phyloP scores from a whole-genome alignment of 2,329 filamentous ascomycete species.

The Xylariaceae sp. region DNA sequence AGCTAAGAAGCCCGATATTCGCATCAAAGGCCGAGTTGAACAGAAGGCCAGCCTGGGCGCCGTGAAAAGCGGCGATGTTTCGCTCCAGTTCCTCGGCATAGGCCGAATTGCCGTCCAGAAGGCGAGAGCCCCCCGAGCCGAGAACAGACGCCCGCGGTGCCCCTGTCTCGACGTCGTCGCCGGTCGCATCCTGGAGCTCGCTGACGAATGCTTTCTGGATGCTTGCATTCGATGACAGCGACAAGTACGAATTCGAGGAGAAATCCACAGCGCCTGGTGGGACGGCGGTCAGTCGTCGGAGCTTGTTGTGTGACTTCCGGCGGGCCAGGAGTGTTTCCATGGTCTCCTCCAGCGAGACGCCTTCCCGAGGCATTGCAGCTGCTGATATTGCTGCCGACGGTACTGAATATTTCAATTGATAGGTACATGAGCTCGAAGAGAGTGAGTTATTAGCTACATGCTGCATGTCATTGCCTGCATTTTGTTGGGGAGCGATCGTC shows the following conservation, averaged over 20 bases:
- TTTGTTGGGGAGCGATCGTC: too few species aligned
- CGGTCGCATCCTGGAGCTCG: background rate
- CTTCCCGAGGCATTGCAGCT: too few species aligned
- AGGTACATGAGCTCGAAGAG: too few species aligned
- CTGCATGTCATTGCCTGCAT: too few species aligned
- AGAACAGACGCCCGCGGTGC: conserved; percentile 11
- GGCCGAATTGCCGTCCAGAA: conserved; percentile 50
- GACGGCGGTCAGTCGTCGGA: conserved; percentile 52
- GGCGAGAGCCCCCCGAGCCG: conserved; percentile 53
- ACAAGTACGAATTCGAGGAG: conserved; percentile 77
- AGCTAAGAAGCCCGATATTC: conserved; percentile 62
- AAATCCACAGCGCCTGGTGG: conserved; percentile 72
- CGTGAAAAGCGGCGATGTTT: conserved; percentile 47
- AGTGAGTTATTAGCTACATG: too few species aligned
- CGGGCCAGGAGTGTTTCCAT: conserved; percentile 21
- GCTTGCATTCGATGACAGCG: conserved; percentile 55
- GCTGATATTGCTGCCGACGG: too few species aligned
- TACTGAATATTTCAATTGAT: too few species aligned
- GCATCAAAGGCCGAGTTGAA: conserved; percentile 65
- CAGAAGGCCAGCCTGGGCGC: conserved; percentile 44
- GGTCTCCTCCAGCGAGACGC: conserved; percentile 25
- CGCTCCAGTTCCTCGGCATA: conserved; percentile 45
- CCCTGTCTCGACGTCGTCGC: too few species aligned
- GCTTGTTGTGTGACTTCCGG: conserved; percentile 32
- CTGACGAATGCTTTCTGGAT: conserved; percentile 41